phyloP scores from a whole-genome alignment of 345 rosid species.

The Zanthoxylum bungeanum region DNA sequence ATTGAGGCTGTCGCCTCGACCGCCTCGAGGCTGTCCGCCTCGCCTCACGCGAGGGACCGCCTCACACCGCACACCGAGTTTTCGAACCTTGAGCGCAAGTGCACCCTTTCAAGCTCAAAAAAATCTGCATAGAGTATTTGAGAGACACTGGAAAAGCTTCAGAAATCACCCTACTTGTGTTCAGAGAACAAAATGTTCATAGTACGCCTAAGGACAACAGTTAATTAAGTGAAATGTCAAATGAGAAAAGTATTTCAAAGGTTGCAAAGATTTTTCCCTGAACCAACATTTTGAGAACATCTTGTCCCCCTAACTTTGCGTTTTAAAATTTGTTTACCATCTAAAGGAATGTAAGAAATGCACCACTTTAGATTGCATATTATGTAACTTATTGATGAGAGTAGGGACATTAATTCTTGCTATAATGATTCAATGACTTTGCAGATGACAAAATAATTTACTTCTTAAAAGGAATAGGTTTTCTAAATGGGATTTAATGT shows the following conservation, averaged over 20 bases:
- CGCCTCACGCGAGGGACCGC: too few species aligned
- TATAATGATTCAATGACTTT: neutral
- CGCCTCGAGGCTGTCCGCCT: too few species aligned
- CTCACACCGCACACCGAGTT: too few species aligned
- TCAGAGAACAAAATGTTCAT: neutral
- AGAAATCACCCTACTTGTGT: neutral
- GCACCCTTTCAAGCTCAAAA: neutral
- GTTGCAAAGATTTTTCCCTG: neutral
- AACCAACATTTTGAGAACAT: neutral
- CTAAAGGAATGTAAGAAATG: neutral
- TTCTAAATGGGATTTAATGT: neutral
- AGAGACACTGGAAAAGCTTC: neutral
- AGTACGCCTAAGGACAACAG: neutral
- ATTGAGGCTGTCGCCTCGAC: too few species aligned
- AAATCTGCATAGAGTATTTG: neutral
- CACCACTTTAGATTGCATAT: neutral
- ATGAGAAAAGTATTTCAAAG: neutral
- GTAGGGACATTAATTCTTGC: neutral
- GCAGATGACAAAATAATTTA: neutral
- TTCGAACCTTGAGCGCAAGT: too few species aligned
- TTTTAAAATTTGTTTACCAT: neutral
- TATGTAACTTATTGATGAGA: neutral
- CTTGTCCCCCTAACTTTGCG: neutral
- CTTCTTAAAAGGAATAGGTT: neutral
- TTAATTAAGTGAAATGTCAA: neutral